Evolutionary conservation across 192 early-diverging fungal genomes (phyloP).

Genomic region (Dimargaris cristalligena): DNA sequence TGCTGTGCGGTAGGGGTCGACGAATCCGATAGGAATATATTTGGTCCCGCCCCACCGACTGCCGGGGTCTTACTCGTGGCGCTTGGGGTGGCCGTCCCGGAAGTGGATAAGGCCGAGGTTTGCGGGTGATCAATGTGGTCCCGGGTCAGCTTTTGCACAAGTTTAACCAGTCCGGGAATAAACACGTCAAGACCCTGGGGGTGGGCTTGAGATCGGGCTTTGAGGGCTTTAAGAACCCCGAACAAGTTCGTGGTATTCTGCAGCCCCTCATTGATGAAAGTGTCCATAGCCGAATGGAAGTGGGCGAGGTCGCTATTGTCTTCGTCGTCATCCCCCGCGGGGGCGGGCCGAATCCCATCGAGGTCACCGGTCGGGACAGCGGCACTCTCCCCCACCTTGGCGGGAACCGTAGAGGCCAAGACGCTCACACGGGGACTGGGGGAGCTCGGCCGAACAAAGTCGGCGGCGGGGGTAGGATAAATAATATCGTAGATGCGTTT

Average conservation of each 20-base stretch:
- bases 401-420: neutral
- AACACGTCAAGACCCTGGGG: constrained; percentile 52
- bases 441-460: constrained; percentile 23
- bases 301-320: constrained; percentile 24
- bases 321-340: neutral
- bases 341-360: neutral
- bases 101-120: constrained; percentile 12
- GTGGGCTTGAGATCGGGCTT: constrained; percentile 40
- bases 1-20: too few relatives aligned
- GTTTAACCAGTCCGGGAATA: constrained; percentile 61
- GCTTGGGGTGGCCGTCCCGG: constrained; percentile 12
- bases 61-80: constrained; percentile 7
- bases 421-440: constrained; percentile 6
- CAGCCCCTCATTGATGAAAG: constrained; percentile 47
- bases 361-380: neutral
- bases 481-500: constrained; percentile 49
- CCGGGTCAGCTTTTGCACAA: constrained; percentile 69
- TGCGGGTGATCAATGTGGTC: constrained; percentile 48
- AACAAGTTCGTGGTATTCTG: constrained; percentile 42
- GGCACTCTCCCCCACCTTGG: too few relatives aligned
- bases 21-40: neutral
- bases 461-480: constrained; percentile 18
- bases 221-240: constrained; percentile 47
- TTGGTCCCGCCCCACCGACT: neutral
- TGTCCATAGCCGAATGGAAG: constrained; percentile 42